Conservation (phyloP, 805 yeast genomes). For the Starmerella ratchasimensis region DNA sequence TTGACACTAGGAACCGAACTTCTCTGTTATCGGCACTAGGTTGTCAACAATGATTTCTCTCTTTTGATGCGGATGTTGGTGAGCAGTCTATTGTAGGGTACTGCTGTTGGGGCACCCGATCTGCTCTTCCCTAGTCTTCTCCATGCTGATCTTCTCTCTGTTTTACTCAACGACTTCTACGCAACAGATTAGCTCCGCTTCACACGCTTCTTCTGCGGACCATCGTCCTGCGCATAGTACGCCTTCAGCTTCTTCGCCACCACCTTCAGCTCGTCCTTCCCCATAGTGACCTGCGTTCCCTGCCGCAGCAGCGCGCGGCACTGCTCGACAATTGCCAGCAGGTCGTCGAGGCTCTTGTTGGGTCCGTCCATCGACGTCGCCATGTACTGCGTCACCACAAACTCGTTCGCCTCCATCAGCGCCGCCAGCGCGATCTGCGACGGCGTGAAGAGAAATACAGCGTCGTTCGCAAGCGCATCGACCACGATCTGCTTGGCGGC, state of each 20-base stretch:
- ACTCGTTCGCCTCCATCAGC: constrained; percentile 51
- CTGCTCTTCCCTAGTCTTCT: too few relatives aligned
- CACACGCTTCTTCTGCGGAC: constrained; percentile 7
- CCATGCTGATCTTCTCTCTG: too few relatives aligned
- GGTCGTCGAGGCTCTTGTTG: constrained; percentile 17
- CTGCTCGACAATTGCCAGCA: constrained; percentile 21
- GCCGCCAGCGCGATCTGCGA: constrained; percentile 93
- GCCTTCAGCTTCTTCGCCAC: constrained; percentile 27
- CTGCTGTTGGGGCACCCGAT: too few relatives aligned
- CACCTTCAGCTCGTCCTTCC: constrained; percentile 25
- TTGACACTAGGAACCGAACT: too few relatives aligned
- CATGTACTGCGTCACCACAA: constrained; percentile 52
- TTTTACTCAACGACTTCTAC: too few relatives aligned
- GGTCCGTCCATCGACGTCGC: constrained; percentile 38
- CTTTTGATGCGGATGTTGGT: too few relatives aligned
- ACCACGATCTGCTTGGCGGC: constrained; percentile 50
- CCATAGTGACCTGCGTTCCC: constrained; percentile 11
- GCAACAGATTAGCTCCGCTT: too few relatives aligned
- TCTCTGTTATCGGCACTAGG: too few relatives aligned
- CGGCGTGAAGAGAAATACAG: constrained; percentile 66
- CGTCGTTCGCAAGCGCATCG: constrained; percentile 65
- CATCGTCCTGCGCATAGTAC: constrained; percentile 9
- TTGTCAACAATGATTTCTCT: too few relatives aligned
- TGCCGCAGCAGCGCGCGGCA: constrained; percentile 20
- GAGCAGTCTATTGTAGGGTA: too few relatives aligned